Evolutionary conservation across 176 grass and related monocot genomes (phyloP), one percentile per base, ranked within the genome.

Genomic region (Lolium rigidum): DNA sequence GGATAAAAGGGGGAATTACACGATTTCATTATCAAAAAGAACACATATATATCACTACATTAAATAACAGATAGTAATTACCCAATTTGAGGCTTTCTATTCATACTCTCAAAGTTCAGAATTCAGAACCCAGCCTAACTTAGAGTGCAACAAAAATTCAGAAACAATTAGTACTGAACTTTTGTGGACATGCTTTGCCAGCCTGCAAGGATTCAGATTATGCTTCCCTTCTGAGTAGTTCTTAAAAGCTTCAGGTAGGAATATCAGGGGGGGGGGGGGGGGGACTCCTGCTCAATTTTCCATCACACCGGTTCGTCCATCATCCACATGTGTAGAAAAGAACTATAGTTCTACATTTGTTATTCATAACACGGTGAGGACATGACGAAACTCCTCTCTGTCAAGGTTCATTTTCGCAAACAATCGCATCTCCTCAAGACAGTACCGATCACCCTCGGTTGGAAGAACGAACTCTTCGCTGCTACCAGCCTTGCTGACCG

Each of bases 381-480:
- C 39, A 14, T 68, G 65, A 68, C 16, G 16, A 20, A 68, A 68
- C 31, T 39, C 65, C 35, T 68, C 35, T 20, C 15, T 39, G 35
- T 68, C 65, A 68, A 68, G 7, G 65, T 18, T 37, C 0, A 39
- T 68, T 18, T 9, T 68, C 3, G 31, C 31, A 10, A 68, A 68
- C 65, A 17, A 16, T 35, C 63, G 35, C 26, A 6, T 66, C 26
- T 17, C 28, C 2, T 35, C 63, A 2, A 70, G 37, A 1, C 2
- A 21, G 38, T 2, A 43, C 18, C 0, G 1, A 70, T 17, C 38
- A 0, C 67, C 67, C 18, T 70, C 18, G 1, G 4, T 44, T 70
- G 67, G 67, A 44, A 70, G 39, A 70, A 70, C 38, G 43, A 70
- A 43, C 3, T 44, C 9, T 70, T 70, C 67, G 44, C 67, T 70